Base-by-base conservation (phyloP, 2,329 filamentous ascomycete species). In the Aspergillus japonicus region DNA sequence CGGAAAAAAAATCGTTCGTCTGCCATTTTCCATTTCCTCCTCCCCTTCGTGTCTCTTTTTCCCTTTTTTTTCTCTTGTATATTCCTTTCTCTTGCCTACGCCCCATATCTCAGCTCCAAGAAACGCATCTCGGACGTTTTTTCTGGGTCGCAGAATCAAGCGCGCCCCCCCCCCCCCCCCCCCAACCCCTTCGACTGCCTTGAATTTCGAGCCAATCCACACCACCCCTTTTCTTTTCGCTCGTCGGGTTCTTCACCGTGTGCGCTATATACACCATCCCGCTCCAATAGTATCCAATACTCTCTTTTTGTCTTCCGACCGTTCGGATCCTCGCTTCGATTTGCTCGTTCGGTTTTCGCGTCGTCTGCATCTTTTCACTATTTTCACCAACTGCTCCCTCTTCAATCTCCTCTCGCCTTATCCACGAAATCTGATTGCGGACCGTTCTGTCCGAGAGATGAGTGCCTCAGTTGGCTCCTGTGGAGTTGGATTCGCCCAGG, bases 391-490 rank as follows among this genome's bases (percentile, higher is more conserved):
- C 26, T 29, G 26, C 26, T 19, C 14, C 6, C 14, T 7, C 16
- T 16, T n/a, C 16, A 19, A 44, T 16, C 16, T 19, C 39, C 16
- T 35, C 39, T 16, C 16, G 6, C 16, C 16, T 19, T n/a, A 4
- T 44, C 59, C 24, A 10, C 26, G 26, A 47, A 26, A 50, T 58
- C 42, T 53, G 52, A 57, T 61, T 50, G 59, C 66, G 61, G 67
- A 66, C 69, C 65, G 50, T 60, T 65, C 58, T 64, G 69, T 67
- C 70, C 70, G 69, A 75, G 72, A 73, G 59, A 75, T 75, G 72
- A 73, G 64, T 67, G 66, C 64, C 66, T 61, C 59, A 68, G 66
- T 66, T 62, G 55, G 54, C 62, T 67, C 66, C 62, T 68, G 67
- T 68, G 69, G 66, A 68, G 62, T 69, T 66, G 63, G 64, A 70